Conservation (phyloP, 768 basidiomycete species). For the Phlegmacium glaucopus region DNA sequence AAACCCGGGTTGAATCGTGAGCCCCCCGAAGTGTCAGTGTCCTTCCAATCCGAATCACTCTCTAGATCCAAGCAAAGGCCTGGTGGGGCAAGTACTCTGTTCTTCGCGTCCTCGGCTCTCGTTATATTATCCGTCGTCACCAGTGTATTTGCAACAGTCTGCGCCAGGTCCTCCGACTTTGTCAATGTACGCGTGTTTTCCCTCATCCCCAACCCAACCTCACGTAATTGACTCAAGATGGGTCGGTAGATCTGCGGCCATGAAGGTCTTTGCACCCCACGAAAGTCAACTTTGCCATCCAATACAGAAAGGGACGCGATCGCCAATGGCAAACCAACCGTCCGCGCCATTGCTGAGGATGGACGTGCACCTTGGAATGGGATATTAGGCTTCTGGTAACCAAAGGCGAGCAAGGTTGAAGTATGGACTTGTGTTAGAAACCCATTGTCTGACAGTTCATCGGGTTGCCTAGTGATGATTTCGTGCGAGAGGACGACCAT, state of each 20-base stretch:
- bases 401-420: slow-evolving; percentile 65
- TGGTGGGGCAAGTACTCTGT: too few species aligned
- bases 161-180: not conserved
- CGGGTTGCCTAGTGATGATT: slow-evolving; percentile 46
- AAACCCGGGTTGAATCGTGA: not conserved
- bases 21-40: too few species aligned
- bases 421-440: slow-evolving; percentile 47
- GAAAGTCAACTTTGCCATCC: slow-evolving; percentile 47
- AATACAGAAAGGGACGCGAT: slow-evolving; percentile 72
- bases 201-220: slow-evolving; percentile 49
- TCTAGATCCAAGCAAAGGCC: slow-evolving; percentile 10
- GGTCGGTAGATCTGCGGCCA: slow-evolving; percentile 56
- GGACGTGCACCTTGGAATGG: slow-evolving; percentile 18
- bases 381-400: slow-evolving; percentile 26
- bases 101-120: too few species aligned
- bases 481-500: slow-evolving; percentile 87
- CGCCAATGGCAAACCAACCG: slow-evolving; percentile 86
- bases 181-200: slow-evolving; percentile 18
- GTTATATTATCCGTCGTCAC: not conserved
- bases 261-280: slow-evolving; percentile 72
- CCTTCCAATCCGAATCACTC: slow-evolving; percentile 12
- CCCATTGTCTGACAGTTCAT: slow-evolving; percentile 17
- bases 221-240: slow-evolving; percentile 59
- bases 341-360: slow-evolving; percentile 85
- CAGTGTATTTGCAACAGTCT: slow-evolving; percentile 10